Base-by-base conservation (phyloP, 108 stramenopile species). In the Epithemia pelagica region DNA sequence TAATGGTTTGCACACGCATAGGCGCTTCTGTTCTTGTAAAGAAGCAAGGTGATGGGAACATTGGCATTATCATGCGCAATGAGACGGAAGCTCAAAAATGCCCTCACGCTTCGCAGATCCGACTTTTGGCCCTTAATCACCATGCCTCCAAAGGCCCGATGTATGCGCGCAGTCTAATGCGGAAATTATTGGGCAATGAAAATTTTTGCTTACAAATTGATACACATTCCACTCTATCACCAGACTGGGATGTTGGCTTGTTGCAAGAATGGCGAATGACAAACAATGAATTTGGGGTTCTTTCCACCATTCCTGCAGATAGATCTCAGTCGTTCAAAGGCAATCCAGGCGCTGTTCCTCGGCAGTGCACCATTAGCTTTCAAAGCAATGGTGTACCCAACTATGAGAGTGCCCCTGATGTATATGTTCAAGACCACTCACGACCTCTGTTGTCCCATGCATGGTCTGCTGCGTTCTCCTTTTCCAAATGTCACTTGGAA, bases 171-270 rank as follows among this genome's bases (percentile, higher is more conserved):
- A 78, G 76, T 8, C 72, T 91, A 65, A 76, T 73, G 30, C 75
- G 90, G 26, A 85, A 91, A 59, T 55, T 96, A 28, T 69, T 98
- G 62, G 85, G 92, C 28, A 94, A 96, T 66, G 96, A 98, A 84
- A 95, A 98, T 72, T 98, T 95, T 71, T 98, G 96, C 85, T 88
- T 98, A 90, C 94, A 97, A 75, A 89, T 92, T 52, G 96, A 96
- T 88, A 82, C 96, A 1, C 95, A 96, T 67, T 88, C 83, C 54
- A 78, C 86, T 58, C 94, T 98, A 66, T 75, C 75, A 2, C 53
- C 81, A 31, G 69, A 81, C 24, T 98, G 97, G 97, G 97, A 98
- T 70, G 70, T 57, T 21, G 58, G 72, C 30, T 72, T 84, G 1
- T 62, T 85, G 54, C 24, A 79, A 21, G 82, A 95, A 67, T 98